Evolutionary conservation across 2,329 filamentous ascomycete species (phyloP).

Genomic region (Keithomyces neogunnii): DNA sequence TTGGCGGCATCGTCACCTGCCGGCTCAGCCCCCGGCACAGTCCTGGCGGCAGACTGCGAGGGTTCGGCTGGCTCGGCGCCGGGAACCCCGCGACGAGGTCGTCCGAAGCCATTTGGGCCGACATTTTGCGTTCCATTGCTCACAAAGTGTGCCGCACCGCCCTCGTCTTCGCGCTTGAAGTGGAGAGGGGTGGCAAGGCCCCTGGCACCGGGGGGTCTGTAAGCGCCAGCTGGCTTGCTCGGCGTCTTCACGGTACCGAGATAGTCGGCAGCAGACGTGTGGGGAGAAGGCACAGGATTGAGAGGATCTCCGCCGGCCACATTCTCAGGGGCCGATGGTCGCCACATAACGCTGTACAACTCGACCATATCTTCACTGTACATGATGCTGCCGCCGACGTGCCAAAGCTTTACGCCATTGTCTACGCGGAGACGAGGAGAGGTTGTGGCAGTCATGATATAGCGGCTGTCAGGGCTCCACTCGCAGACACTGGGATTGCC

Average conservation of each 20-base stretch:
- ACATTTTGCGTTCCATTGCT: conserved; percentile 69
- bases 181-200: conserved; percentile 82
- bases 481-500: conserved; percentile 94
- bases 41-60: conserved; percentile 59
- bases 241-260: conserved; percentile 85
- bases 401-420: conserved; percentile 93
- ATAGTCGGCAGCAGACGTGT: conserved; percentile 74
- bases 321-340: conserved; percentile 58
- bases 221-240: conserved; percentile 94
- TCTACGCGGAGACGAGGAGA: conserved; percentile 92
- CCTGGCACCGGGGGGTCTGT: conserved; percentile 87
- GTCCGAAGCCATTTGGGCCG: conserved; percentile 71
- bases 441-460: conserved; percentile 95
- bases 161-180: conserved; percentile 97
- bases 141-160: conserved; percentile 75
- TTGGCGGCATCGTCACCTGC: conserved; percentile 61
- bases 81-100: conserved; percentile 68
- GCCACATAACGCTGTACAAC: conserved; percentile 85
- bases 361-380: conserved; percentile 94
- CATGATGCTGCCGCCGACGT: conserved; percentile 80
- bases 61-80: conserved; percentile 70
- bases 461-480: conserved; percentile 94
- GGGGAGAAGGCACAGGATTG: conserved; percentile 64
- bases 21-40: conserved; percentile 54
- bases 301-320: conserved; percentile 62